Percentiles rank a stretch among this genome's conserved stretches.
Evolutionary conservation across 2,329 filamentous ascomycete species (phyloP).

Genomic region (Ceratocystiopsis brevicomis): DNA sequence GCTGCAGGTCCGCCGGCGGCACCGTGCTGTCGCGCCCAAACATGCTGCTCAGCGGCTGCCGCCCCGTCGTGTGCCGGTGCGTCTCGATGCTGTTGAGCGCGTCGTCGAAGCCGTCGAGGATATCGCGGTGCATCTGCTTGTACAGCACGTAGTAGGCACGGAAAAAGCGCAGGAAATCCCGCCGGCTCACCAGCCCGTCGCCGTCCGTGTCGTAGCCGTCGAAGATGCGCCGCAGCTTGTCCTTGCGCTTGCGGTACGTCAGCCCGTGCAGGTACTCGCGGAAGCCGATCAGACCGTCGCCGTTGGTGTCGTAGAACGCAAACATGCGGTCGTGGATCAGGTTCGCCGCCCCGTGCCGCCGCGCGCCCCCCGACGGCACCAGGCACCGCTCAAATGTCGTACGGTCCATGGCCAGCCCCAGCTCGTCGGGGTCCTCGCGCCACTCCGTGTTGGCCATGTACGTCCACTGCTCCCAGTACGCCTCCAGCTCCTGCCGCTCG

Average conservation of each 20-base stretch:
- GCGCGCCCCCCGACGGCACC: conserved; percentile 63
- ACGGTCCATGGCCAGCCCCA: conserved; percentile 72
- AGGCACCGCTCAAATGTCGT: conserved; percentile 85
- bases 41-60: conserved; percentile 54
- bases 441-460: conserved; percentile 80
- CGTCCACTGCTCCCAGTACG: conserved; percentile 91
- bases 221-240: conserved; percentile 21
- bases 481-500: conserved; percentile 75
- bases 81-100: conserved; percentile 58
- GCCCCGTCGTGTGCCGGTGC: conserved; percentile 54
- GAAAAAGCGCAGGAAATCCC: conserved; percentile 82
- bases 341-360: conserved; percentile 55
- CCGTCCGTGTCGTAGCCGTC: conserved; percentile 79
- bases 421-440: conserved; percentile 57
- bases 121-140: conserved; percentile 74
- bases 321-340: conserved; percentile 94
- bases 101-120: conserved; percentile 58
- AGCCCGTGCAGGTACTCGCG: conserved; percentile 77
- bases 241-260: conserved; percentile 37
- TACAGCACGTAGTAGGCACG: conserved; percentile 81
- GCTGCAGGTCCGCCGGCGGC: conserved; percentile 40
- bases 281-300: conserved; percentile 78
- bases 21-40: conserved; percentile 57
- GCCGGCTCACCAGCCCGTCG: conserved; percentile 68
- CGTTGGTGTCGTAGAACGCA: conserved; percentile 83